phyloP scores from a whole-genome alignment of 108 stramenopile species.

The Nitzschia sp. region DNA sequence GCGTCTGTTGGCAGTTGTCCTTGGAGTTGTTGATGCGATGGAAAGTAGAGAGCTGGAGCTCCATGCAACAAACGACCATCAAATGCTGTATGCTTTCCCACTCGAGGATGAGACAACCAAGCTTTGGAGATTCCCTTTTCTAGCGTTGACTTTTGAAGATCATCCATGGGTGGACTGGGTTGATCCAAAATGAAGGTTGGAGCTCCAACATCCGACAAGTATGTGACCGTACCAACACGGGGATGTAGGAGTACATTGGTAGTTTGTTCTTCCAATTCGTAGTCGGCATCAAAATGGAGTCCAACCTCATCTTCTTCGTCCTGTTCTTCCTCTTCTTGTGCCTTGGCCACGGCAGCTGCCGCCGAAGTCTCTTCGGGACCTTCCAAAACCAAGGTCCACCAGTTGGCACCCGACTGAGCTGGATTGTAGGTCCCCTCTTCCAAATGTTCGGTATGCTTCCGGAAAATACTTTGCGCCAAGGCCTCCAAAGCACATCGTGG shows the following conservation, averaged over 20 bases:
- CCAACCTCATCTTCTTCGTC: conserved; percentile 78
- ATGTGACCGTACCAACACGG: conserved; percentile 86
- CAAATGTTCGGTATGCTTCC: conserved; percentile 59
- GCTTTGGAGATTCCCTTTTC: conserved; percentile 61
- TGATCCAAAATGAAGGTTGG: conserved; percentile 79
- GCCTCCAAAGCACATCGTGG: conserved; percentile 84
- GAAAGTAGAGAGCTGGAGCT: conserved; percentile 82
- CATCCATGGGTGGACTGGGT: conserved; percentile 52
- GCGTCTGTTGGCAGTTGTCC: not conserved
- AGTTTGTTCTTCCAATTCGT: conserved; percentile 82
- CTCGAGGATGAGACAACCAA: conserved; percentile 73
- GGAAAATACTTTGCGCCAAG: conserved; percentile 72
- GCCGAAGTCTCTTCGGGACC: conserved; percentile 21
- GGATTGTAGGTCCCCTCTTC: conserved; percentile 58
- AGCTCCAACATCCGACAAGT: conserved; percentile 77
- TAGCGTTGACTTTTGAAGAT: conserved; percentile 57
- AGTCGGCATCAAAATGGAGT: conserved; percentile 90
- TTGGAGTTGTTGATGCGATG: conserved; percentile 21
- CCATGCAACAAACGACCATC: conserved; percentile 89
- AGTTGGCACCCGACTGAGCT: conserved; percentile 81
- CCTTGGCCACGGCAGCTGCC: conserved; percentile 12
- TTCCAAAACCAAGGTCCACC: conserved; percentile 91
- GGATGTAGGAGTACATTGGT: conserved; percentile 67
- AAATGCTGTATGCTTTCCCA: conserved; percentile 88
- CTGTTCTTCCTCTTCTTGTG: conserved; percentile 43